Percentiles rank a stretch among this genome's conserved stretches.
Conservation (phyloP, 257 asterid genomes). For the Solanum chiquidenum region DNA sequence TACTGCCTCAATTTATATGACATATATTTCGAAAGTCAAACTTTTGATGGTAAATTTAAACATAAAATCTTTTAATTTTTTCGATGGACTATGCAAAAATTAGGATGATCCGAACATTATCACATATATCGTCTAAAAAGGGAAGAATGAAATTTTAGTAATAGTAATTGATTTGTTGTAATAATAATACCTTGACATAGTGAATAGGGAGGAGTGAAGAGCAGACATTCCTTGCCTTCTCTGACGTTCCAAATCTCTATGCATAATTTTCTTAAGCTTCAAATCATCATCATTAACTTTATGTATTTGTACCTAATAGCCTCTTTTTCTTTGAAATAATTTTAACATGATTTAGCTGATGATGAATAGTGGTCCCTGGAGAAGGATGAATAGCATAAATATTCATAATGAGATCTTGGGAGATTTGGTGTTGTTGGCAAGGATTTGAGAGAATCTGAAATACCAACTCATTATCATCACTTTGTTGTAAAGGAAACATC, state of each 20-base stretch:
- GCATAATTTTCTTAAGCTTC: conserved; percentile 6
- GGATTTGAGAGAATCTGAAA: not conserved
- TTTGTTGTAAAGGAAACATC: not conserved
- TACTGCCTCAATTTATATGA: not conserved
- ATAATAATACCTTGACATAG: conserved; percentile 7
- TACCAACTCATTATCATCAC: not conserved
- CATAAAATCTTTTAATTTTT: too few relatives aligned
- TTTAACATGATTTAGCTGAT: not conserved
- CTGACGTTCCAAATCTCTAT: conserved; percentile 20
- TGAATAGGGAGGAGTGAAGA: conserved; percentile 9
- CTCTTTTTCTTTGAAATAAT: not conserved
- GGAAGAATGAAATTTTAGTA: too few relatives aligned
- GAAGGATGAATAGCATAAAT: not conserved
- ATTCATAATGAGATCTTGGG: not conserved
- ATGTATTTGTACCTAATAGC: not conserved
- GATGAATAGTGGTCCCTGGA: not conserved
- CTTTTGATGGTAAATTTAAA: not conserved
- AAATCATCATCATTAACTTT: not conserved
- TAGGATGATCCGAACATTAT: too few relatives aligned
- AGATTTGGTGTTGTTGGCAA: not conserved
- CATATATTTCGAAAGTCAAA: not conserved
- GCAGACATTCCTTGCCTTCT: conserved; percentile 24
- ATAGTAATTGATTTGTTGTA: too few relatives aligned
- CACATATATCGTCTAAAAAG: too few relatives aligned
- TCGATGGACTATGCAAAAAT: too few relatives aligned